Conservation (phyloP, 139 green algal species). For the Chlorella sp. region DNA sequence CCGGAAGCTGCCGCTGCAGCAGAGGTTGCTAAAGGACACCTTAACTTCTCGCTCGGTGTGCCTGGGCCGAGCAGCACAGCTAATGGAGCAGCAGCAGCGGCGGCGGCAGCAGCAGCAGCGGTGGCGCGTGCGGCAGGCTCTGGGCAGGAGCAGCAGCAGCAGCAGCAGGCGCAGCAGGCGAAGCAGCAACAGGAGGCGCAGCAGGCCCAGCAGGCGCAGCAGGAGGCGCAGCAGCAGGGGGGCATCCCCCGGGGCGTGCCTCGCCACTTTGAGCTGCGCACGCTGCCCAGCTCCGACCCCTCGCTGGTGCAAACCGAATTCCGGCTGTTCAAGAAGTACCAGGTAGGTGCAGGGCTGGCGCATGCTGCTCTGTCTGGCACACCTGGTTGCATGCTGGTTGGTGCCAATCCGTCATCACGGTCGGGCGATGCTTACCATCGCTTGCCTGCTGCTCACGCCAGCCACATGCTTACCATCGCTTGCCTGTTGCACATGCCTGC, state of each 20-base stretch:
- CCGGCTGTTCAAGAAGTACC: slow-evolving; percentile 51
- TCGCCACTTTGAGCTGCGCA: slow-evolving; percentile 44
- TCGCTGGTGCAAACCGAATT: slow-evolving; percentile 45
- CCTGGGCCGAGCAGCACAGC: no score
- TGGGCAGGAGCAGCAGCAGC: neutral
- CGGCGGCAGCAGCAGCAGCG: slow-evolving; percentile 69
- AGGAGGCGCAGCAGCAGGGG: neutral
- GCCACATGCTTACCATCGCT: no score
- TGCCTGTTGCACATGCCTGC: no score
- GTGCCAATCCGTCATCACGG: no score
- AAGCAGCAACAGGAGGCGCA: neutral
- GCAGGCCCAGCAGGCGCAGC: neutral
- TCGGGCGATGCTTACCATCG: no score
- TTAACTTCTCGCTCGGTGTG: slow-evolving; percentile 53
- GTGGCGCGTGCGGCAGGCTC: slow-evolving; percentile 26
- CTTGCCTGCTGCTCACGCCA: no score
- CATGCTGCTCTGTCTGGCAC: no score
- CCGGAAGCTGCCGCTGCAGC: slow-evolving; percentile 6
- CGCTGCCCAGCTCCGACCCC: slow-evolving; percentile 17
- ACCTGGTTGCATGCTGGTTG: no score
- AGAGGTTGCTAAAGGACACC: slow-evolving; percentile 31
- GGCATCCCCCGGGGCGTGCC: slow-evolving; percentile 15
- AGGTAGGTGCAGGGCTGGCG: neutral
- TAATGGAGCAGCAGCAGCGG: neutral
- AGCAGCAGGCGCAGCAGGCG: neutral